These are phyloP conservation scores for Hemisphaericaspora subhashii DNA, from an alignment of 1,139 yeast genomes.

Conservation along the genomic window DNA sequence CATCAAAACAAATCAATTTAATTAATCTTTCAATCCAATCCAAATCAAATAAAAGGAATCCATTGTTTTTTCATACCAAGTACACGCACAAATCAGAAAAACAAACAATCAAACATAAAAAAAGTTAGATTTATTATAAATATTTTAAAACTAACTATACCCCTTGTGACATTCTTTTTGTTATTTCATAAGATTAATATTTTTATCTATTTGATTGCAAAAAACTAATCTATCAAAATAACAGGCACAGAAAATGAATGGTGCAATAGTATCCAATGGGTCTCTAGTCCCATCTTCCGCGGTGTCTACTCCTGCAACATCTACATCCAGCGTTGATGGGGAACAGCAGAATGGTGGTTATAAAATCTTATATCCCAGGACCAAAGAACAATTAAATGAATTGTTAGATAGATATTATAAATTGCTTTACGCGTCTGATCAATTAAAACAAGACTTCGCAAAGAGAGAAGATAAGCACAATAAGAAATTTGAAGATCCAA, in stretches of 20 bases:
- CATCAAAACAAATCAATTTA: conserved; percentile 1
- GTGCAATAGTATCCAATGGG: conserved; percentile 2
- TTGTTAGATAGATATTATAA: conserved; percentile 34
- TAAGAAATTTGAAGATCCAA: conserved; percentile 19
- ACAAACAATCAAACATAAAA: neutral
- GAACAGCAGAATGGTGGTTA: conserved; percentile 3
- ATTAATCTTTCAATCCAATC: neutral
- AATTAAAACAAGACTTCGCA: conserved; percentile 14
- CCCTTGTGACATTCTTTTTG: too few relatives aligned
- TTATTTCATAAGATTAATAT: too few relatives aligned
- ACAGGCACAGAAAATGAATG: too few relatives aligned
- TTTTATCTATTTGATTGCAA: conserved; percentile 1
- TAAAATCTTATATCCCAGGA: conserved; percentile 23
- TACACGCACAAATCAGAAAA: too few relatives aligned
- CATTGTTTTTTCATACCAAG: neutral
- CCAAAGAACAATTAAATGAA: conserved; percentile 32
- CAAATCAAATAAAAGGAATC: neutral
- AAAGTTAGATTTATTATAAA: too few relatives aligned
- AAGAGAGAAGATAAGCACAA: conserved; percentile 10
- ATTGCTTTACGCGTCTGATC: conserved; percentile 11
- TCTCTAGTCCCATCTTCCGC: neutral
- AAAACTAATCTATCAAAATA: neutral
- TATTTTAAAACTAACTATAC: too few relatives aligned
- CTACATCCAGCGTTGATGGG: neutral
- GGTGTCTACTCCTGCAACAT: conserved; percentile 1